Percentiles rank a stretch among this genome's conserved stretches.
phyloP scores from a whole-genome alignment of 164 flowering plant species.

The Annona cherimola region DNA sequence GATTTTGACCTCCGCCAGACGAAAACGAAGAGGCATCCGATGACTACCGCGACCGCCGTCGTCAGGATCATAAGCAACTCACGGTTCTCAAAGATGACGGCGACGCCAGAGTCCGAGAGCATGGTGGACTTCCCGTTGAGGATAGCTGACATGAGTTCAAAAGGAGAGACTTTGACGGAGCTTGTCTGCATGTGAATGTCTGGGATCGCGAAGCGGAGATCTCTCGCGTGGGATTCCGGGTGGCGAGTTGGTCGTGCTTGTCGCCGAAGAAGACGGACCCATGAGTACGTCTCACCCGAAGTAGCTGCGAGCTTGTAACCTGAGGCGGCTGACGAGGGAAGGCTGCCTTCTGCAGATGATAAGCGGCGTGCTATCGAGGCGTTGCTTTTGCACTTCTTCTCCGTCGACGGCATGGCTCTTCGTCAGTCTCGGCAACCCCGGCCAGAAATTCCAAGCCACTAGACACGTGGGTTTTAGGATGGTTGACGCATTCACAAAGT shows the following conservation, averaged over 20 bases:
- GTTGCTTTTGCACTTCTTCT: too few relatives aligned
- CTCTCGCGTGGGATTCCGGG: neutral
- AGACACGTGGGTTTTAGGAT: conserved; percentile 94
- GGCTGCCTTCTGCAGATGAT: too few relatives aligned
- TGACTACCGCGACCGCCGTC: conserved; percentile 67
- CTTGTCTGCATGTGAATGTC: neutral
- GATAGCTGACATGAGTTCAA: conserved; percentile 56
- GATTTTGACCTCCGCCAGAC: conserved; percentile 57
- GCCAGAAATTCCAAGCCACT: too few relatives aligned
- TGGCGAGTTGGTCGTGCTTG: too few relatives aligned
- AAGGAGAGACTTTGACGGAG: conserved; percentile 44
- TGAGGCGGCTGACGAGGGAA: too few relatives aligned
- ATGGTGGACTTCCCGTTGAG: conserved; percentile 38
- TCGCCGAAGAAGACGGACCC: too few relatives aligned
- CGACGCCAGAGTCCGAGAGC: conserved; percentile 28
- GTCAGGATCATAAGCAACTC: conserved; percentile 53
- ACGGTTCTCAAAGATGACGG: conserved; percentile 44
- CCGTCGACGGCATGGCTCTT: too few relatives aligned
- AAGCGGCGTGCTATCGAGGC: too few relatives aligned
- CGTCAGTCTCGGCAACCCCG: too few relatives aligned
- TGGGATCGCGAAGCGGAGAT: conserved; percentile 9
- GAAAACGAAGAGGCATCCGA: conserved; percentile 53
- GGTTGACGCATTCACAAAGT: conserved; percentile 78
- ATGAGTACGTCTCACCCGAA: too few relatives aligned
- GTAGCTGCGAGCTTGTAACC: too few relatives aligned